These are phyloP conservation scores for Nakazawaea laoshanensis DNA, from an alignment of 805 yeast genomes.

Conservation along the genomic window DNA sequence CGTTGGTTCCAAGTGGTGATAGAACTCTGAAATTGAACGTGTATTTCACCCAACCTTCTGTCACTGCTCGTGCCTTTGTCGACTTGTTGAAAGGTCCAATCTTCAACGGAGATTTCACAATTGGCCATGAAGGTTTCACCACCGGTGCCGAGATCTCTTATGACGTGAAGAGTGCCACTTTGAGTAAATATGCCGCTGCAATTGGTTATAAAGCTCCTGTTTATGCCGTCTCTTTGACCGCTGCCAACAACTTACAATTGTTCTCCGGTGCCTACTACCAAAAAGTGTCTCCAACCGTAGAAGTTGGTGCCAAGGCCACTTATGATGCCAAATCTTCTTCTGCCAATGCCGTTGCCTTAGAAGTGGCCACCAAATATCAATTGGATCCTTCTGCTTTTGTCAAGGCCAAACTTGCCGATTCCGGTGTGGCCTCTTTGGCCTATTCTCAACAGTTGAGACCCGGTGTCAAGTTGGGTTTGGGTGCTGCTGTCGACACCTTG, in stretches of 20 bases:
- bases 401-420: constrained; percentile 95
- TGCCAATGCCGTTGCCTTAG: constrained; percentile 80
- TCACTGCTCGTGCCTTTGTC: constrained; percentile 90
- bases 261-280: constrained; percentile 96
- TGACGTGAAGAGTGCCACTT: constrained; percentile 87
- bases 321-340: constrained; percentile 78
- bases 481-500: constrained; percentile 94
- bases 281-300: constrained; percentile 82
- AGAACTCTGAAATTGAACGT: constrained; percentile 83
- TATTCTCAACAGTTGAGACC: constrained; percentile 94
- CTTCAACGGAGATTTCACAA: constrained; percentile 89
- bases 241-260: constrained; percentile 78
- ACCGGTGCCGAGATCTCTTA: constrained; percentile 97
- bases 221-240: constrained; percentile 79
- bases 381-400: constrained; percentile 84
- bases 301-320: constrained; percentile 97
- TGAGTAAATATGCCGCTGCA: constrained; percentile 90
- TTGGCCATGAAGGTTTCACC: constrained; percentile 93
- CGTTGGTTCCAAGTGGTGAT: constrained; percentile 73
- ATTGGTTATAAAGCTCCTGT: constrained; percentile 86
- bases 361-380: constrained; percentile 91
- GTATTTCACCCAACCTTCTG: constrained; percentile 85
- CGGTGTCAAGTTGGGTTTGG: constrained; percentile 94
- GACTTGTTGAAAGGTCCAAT: constrained; percentile 93
- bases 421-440: constrained; percentile 88